Percentiles rank a stretch among this genome's conserved stretches.
Conservation (phyloP, 768 basidiomycete species). For the Auriscalpium orientale region DNA sequence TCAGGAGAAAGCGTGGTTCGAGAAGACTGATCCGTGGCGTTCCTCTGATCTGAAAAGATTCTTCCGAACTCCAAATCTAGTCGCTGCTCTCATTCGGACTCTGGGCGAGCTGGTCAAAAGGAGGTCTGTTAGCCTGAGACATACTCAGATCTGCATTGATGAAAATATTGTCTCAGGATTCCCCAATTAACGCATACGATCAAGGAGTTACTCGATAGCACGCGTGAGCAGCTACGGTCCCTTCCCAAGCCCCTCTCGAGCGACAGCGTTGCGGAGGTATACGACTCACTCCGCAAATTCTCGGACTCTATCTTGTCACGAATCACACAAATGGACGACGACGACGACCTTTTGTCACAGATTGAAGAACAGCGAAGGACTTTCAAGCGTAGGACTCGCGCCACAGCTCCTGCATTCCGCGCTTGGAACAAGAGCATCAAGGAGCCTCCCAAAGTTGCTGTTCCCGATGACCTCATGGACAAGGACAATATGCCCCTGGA, state of each 20-base stretch:
- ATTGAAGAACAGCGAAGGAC: background rate
- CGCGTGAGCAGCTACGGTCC: conserved; percentile 18
- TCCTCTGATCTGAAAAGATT: too few relatives aligned
- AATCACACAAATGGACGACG: conserved; percentile 38
- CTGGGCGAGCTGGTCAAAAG: background rate
- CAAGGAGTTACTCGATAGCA: conserved; percentile 27
- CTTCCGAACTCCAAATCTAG: too few relatives aligned
- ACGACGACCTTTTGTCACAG: conserved; percentile 23
- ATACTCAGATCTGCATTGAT: background rate
- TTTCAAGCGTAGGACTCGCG: conserved; percentile 3
- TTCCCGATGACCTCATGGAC: too few relatives aligned
- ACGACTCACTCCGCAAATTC: conserved; percentile 38
- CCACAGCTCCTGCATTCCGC: conserved; percentile 9
- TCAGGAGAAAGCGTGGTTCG: too few relatives aligned
- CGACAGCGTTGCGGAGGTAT: conserved; percentile 48
- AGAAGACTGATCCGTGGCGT: too few relatives aligned
- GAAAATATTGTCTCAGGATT: conserved; percentile 31
- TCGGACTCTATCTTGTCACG: conserved; percentile 28
- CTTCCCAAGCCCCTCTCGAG: conserved; percentile 43
- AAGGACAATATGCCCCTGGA: background rate
- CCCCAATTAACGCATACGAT: conserved; percentile 52
- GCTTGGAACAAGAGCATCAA: background rate
- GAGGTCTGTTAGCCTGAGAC: background rate
- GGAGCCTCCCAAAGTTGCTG: background rate
- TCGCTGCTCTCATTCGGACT: background rate